These are phyloP conservation scores for Glonium stellatum DNA, from an alignment of 495 filamentous ascomycete species.

Conservation along the genomic window DNA sequence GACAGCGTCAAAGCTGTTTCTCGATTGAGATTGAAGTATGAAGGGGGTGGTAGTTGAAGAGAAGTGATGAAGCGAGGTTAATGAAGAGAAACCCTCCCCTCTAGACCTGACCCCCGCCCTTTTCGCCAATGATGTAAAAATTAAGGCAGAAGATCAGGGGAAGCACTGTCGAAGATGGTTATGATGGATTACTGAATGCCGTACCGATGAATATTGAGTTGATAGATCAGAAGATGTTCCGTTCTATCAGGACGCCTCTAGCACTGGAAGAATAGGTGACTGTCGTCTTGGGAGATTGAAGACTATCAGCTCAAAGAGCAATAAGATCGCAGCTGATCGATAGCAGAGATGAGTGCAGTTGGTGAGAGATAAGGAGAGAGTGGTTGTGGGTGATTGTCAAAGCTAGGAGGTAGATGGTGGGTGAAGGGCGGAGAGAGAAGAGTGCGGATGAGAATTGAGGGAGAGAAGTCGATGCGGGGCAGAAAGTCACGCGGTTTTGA, in stretches of 20 bases:
- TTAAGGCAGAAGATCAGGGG: too few species aligned
- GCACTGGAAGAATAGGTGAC: too few species aligned
- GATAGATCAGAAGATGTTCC: too few species aligned
- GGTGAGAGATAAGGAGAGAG: background rate
- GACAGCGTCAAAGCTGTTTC: background rate
- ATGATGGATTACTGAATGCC: too few species aligned
- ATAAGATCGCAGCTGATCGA: background rate
- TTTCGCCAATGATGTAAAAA: too few species aligned
- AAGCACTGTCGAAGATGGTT: too few species aligned
- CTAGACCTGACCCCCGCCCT: too few species aligned
- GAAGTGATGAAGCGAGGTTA: background rate
- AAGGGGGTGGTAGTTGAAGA: conserved; percentile 2
- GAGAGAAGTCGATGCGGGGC: background rate
- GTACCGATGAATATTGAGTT: too few species aligned
- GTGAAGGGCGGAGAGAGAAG: background rate
- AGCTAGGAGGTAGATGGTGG: background rate
- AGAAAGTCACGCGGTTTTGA: background rate
- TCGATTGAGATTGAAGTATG: background rate
- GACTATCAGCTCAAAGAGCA: too few species aligned
- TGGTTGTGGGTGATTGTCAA: background rate
- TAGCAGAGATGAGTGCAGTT: background rate
- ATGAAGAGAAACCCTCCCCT: background rate
- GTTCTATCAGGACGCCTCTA: too few species aligned
- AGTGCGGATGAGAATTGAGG: background rate
- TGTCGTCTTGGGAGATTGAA: too few species aligned